These are phyloP conservation scores for Otatea glauca DNA, from an alignment of 176 grass and related monocot genomes.

Conservation along the genomic window DNA sequence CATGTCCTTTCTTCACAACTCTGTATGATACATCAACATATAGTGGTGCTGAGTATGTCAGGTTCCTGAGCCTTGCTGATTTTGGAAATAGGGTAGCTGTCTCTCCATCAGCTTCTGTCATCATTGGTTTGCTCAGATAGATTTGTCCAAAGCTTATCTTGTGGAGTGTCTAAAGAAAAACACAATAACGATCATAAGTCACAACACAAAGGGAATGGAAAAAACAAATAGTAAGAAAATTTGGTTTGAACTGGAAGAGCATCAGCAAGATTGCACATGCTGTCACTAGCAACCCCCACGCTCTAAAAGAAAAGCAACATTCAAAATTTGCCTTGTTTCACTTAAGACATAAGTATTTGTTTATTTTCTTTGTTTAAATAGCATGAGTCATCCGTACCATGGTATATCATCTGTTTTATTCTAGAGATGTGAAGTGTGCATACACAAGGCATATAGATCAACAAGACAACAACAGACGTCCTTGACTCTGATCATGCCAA, in stretches of 20 bases:
- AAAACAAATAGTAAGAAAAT: slow-evolving; percentile 24
- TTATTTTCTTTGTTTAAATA: slow-evolving; percentile 20
- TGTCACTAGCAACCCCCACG: slow-evolving; percentile 2
- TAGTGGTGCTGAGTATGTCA: slow-evolving; percentile 90
- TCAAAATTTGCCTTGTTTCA: background rate
- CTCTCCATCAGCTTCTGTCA: slow-evolving; percentile 97
- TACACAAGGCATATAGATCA: slow-evolving; percentile 1
- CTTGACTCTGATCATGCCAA: background rate
- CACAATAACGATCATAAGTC: slow-evolving; percentile 30
- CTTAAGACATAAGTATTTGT: background rate
- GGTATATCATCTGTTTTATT: slow-evolving; percentile 4
- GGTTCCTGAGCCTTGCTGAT: slow-evolving; percentile 88
- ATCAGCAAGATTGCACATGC: slow-evolving; percentile 21
- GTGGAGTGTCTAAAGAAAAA: slow-evolving; percentile 77
- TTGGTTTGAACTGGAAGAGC: slow-evolving; percentile 16
- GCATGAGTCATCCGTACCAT: background rate
- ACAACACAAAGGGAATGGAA: slow-evolving; percentile 1
- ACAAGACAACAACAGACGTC: background rate
- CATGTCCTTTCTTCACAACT: slow-evolving; percentile 97
- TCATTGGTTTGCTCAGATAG: slow-evolving; percentile 95
- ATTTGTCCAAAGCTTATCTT: slow-evolving; percentile 96
- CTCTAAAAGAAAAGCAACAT: background rate
- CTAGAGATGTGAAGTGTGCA: background rate
- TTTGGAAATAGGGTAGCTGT: slow-evolving; percentile 94
- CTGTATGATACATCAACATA: slow-evolving; percentile 95